Conservation (phyloP, 306 rosid species). For the Pachyrhizus erosus region DNA sequence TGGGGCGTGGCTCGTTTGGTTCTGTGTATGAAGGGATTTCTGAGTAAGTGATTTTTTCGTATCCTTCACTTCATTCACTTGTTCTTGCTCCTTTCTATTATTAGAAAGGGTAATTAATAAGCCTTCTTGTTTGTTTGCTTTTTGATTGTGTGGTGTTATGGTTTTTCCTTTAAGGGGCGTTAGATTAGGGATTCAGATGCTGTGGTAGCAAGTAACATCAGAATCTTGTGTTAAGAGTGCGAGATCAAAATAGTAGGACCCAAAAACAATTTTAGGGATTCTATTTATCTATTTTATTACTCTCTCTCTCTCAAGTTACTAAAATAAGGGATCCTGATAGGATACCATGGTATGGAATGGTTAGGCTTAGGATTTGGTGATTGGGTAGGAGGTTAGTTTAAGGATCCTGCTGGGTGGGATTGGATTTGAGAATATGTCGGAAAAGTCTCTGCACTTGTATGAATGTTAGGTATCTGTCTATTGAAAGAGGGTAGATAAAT, state of each 20-base stretch:
- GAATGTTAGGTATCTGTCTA: background rate
- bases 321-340: background rate
- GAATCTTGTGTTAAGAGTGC: background rate
- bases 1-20: slow-evolving; percentile 96
- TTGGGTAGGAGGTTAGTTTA: slow-evolving; percentile 5
- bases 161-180: background rate
- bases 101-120: background rate
- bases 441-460: background rate
- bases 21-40: slow-evolving; percentile 88
- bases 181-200: background rate
- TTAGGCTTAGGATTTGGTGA: background rate
- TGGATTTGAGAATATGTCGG: background rate
- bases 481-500: background rate
- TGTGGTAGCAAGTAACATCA: background rate
- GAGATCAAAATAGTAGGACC: background rate
- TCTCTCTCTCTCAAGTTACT: background rate
- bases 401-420: background rate
- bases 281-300: background rate
- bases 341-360: background rate
- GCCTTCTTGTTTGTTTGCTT: background rate
- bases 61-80: background rate
- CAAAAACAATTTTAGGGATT: background rate
- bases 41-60: slow-evolving; percentile 64
- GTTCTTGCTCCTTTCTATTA: slow-evolving; percentile 3
- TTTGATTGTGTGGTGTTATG: background rate